phyloP scores from a whole-genome alignment of 2,329 filamentous ascomycete genomes.

The Sordariomycetes sp. region DNA sequence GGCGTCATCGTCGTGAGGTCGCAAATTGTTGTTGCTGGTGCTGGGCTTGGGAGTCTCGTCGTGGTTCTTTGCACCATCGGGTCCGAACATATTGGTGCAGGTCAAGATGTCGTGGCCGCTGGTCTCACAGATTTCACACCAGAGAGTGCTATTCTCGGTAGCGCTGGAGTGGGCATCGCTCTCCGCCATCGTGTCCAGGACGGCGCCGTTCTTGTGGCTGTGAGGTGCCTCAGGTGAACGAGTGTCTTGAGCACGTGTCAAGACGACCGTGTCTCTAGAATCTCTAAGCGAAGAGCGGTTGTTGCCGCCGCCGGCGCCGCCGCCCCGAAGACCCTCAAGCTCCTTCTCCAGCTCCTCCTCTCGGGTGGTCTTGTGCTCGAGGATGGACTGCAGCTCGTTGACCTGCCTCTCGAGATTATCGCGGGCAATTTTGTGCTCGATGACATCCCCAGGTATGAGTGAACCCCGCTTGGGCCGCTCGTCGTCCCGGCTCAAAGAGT shows the following conservation, averaged over 20 bases:
- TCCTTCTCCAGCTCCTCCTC: conserved; percentile 86
- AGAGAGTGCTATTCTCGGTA: conserved; percentile 66
- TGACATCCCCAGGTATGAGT: conserved; percentile 20
- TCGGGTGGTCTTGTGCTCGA: conserved; percentile 62
- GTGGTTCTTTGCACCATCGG: conserved; percentile 25
- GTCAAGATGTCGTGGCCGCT: conserved; percentile 88
- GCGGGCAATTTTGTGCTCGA: conserved; percentile 21
- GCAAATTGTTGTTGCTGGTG: conserved; percentile 1
- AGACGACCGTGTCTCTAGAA: conserved; percentile 56
- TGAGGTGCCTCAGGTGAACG: conserved; percentile 36
- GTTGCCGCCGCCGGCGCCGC: conserved; percentile 17
- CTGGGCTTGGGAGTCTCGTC: conserved; percentile 10
- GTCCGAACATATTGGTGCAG: conserved; percentile 80
- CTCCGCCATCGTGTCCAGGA: conserved; percentile 59
- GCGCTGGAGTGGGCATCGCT: conserved; percentile 60
- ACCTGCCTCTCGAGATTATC: conserved; percentile 76
- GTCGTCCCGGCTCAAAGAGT: conserved; percentile 78
- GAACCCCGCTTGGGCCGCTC: conserved; percentile 32
- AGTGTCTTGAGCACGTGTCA: conserved; percentile 39
- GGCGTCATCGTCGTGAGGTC: conserved; percentile 27
- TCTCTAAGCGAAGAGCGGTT: conserved; percentile 50
- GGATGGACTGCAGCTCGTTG: conserved; percentile 61
- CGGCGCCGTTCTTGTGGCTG: conserved; percentile 31
- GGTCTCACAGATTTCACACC: conserved; percentile 95
- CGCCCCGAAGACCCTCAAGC: conserved; percentile 55